Evolutionary conservation across 768 basidiomycete genomes (phyloP).

Genomic region (Boletellus emodensis): DNA sequence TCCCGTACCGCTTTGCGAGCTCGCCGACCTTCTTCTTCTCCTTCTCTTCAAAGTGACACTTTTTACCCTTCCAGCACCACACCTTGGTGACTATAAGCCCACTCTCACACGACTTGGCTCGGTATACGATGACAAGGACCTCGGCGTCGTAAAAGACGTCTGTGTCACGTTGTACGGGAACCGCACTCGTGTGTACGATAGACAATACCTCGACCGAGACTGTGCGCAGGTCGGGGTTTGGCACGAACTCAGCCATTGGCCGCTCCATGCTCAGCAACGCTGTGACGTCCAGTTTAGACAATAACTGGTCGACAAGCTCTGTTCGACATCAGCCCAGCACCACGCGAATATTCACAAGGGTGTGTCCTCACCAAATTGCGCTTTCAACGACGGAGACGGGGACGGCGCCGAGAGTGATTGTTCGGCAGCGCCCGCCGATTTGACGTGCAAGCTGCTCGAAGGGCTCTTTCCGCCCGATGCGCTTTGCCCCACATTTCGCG

Average conservation of each 20-base stretch:
- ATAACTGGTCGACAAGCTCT: conserved; percentile 41
- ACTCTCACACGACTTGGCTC: conserved; percentile 59
- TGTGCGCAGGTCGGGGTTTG: conserved; percentile 40
- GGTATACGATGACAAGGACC: conserved; percentile 62
- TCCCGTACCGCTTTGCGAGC: conserved; percentile 70
- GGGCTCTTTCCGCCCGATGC: conserved; percentile 9
- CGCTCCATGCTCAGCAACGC: conserved; percentile 36
- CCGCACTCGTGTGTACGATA: conserved; percentile 49
- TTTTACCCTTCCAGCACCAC: conserved; percentile 74
- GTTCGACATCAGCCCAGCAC: neutral
- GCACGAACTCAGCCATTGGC: conserved; percentile 8
- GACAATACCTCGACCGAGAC: conserved; percentile 74
- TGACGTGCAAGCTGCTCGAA: conserved; percentile 6
- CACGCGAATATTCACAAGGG: neutral
- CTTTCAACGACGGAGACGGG: conserved; percentile 6
- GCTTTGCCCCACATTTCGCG: conserved; percentile 26
- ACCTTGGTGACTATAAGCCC: conserved; percentile 66
- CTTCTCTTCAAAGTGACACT: conserved; percentile 46
- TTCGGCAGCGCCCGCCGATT: neutral
- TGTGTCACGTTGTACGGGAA: conserved; percentile 40
- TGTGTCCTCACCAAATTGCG: conserved; percentile 34
- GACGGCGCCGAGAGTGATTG: neutral
- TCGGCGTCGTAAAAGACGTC: conserved; percentile 74
- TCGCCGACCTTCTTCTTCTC: conserved; percentile 69
- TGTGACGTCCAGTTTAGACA: conserved; percentile 49